Evolutionary conservation across 129 eudicot genomes (phyloP).

Genomic region (Pulicaria dysenterica): DNA sequence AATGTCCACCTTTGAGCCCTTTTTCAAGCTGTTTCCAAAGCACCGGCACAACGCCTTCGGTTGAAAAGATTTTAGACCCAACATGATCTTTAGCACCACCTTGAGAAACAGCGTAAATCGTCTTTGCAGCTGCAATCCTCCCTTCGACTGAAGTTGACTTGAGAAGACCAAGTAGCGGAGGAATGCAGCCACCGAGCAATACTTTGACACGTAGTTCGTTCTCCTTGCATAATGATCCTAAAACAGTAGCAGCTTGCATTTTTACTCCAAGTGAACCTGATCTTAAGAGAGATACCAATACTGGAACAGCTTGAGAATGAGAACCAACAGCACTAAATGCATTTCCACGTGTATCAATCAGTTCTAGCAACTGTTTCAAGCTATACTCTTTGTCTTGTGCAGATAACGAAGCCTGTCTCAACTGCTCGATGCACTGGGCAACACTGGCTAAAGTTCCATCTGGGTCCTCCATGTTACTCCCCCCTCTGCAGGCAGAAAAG

Average conservation of each 20-base stretch:
- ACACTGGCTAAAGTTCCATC: conserved; percentile 98
- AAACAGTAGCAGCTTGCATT: conserved; percentile 90
- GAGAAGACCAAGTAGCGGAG: conserved; percentile 93
- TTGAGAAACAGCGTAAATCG: conserved; percentile 95
- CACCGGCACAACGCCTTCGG: conserved; percentile 99
- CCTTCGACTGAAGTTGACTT: conserved; percentile 90
- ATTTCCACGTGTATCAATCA: conserved; percentile 85
- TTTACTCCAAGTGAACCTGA: conserved; percentile 92
- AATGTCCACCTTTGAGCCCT: conserved; percentile 81
- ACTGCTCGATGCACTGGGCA: conserved; percentile 97
- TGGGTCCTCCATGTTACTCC: conserved; percentile 92
- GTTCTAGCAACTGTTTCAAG: conserved; percentile 75
- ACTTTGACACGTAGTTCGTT: conserved; percentile 95
- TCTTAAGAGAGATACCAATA: conserved; percentile 93
- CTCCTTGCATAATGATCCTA: conserved; percentile 94
- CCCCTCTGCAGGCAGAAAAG: conserved; percentile 61
- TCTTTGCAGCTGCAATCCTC: conserved; percentile 92
- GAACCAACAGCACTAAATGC: conserved; percentile 99
- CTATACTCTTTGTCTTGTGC: conserved; percentile 81
- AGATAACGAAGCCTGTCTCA: conserved; percentile 84
- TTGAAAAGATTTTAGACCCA: conserved; percentile 96
- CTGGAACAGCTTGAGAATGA: conserved; percentile 99
- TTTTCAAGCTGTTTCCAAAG: conserved; percentile 82
- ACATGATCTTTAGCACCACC: conserved; percentile 96
- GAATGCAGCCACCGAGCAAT: conserved; percentile 95